Percentiles rank a stretch among this genome's conserved stretches.
Evolutionary conservation across 371 early-diverging fungal species (phyloP).

Genomic region (Amoeboradix gromovi): DNA sequence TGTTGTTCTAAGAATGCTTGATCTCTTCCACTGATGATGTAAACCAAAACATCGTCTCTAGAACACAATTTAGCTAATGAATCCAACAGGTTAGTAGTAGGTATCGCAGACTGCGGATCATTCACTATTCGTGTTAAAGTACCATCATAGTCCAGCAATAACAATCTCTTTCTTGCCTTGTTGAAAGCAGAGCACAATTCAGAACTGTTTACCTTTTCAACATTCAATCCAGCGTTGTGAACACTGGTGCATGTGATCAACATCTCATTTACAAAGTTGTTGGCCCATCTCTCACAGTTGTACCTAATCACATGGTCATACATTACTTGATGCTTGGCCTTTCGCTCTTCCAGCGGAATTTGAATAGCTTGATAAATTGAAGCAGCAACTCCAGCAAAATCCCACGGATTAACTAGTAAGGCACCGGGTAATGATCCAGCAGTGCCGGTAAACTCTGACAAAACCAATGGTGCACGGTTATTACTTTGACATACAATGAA

Average conservation of each 20-base stretch:
- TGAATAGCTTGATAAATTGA: slow-evolving; percentile 59
- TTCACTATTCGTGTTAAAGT: slow-evolving; percentile 35
- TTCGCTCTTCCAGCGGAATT: slow-evolving; percentile 51
- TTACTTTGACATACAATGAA: slow-evolving; percentile 76
- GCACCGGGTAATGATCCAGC: slow-evolving; percentile 63
- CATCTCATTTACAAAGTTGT: slow-evolving; percentile 36
- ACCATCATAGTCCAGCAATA: slow-evolving; percentile 28
- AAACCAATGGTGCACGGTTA: slow-evolving; percentile 57
- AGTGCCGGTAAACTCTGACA: slow-evolving; percentile 91
- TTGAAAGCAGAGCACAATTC: slow-evolving; percentile 16
- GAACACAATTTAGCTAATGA: slow-evolving; percentile 29
- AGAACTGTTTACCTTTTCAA: not conserved
- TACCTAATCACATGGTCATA: slow-evolving; percentile 53
- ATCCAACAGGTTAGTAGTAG: slow-evolving; percentile 28
- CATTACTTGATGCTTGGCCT: slow-evolving; percentile 32
- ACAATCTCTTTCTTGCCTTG: slow-evolving; percentile 26
- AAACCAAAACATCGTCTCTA: slow-evolving; percentile 56
- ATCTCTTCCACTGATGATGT: slow-evolving; percentile 73
- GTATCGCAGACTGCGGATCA: slow-evolving; percentile 28
- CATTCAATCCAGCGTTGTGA: not conserved
- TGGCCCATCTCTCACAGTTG: slow-evolving; percentile 76
- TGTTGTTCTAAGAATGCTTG: slow-evolving; percentile 39
- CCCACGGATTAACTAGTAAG: slow-evolving; percentile 90
- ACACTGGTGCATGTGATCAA: not conserved
- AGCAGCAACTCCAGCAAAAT: slow-evolving; percentile 66